A percentile compares a stretch with the other conserved stretches of the same genome.
Evolutionary conservation across 2,329 filamentous ascomycete genomes (phyloP).

Genomic region (Raffaelea arxii): DNA sequence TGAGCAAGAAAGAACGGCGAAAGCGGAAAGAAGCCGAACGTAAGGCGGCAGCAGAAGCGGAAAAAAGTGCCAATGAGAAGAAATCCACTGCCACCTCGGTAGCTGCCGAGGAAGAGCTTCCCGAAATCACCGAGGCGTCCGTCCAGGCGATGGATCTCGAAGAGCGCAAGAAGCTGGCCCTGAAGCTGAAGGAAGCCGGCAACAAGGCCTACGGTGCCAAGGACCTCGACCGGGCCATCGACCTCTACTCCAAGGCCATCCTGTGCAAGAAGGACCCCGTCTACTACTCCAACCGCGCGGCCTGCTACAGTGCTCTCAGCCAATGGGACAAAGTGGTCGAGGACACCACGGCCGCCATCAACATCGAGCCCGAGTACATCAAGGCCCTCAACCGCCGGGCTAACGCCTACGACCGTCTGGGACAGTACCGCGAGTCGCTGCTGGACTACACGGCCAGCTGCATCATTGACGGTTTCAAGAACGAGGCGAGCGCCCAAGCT

Average conservation of each 20-base stretch:
- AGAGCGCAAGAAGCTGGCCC: conserved; percentile 77
- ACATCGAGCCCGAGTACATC: conserved; percentile 89
- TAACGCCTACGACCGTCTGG: conserved; percentile 90
- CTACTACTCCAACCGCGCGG: conserved; percentile 97
- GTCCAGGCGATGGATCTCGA: conserved; percentile 43
- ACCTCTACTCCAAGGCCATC: conserved; percentile 91
- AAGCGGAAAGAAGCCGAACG: conserved; percentile 74
- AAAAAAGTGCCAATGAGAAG: conserved; percentile 27
- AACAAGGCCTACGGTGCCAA: conserved; percentile 96
- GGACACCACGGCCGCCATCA: conserved; percentile 90
- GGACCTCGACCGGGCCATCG: conserved; percentile 87
- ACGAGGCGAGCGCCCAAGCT: conserved; percentile 75
- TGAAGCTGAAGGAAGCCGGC: conserved; percentile 86
- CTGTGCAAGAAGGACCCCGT: conserved; percentile 95
- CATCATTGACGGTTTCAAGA: conserved; percentile 97
- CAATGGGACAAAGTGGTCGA: conserved; percentile 96
- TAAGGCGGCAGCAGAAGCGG: conserved; percentile 40
- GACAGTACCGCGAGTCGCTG: conserved; percentile 84
- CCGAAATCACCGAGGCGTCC: conserved; percentile 52
- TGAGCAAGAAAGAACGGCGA: conserved; percentile 81
- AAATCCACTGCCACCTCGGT: conserved; percentile 40
- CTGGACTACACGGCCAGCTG: conserved; percentile 98
- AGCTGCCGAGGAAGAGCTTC: conserved; percentile 52
- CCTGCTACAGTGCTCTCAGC: conserved; percentile 88
- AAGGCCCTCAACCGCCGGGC: conserved; percentile 96